Percentiles rank a stretch among this genome's conserved stretches.
Conservation (phyloP, 805 yeast species). For the Wickerhamia fluorescens region DNA sequence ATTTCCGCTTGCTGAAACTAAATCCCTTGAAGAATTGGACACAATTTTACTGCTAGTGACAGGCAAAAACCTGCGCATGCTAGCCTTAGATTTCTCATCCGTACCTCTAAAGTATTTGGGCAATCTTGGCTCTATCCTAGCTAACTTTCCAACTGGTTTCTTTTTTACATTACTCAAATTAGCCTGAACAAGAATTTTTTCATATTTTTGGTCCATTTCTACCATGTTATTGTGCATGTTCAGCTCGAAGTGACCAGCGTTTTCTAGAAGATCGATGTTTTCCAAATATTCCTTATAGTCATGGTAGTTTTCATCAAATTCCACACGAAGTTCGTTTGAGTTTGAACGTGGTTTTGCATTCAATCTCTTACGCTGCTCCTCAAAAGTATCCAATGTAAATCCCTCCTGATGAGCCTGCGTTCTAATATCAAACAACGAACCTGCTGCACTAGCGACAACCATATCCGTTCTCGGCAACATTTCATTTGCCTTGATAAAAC, state of each 20-base stretch:
- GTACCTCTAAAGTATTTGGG: too few relatives aligned
- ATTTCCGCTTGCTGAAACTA: slow-evolving; percentile 10
- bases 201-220: too few relatives aligned
- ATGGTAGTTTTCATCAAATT: slow-evolving; percentile 9
- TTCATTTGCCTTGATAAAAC: slow-evolving; percentile 30
- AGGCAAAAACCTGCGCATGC: not conserved
- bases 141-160: too few relatives aligned
- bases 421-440: slow-evolving; percentile 31
- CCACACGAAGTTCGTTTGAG: too few relatives aligned
- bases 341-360: slow-evolving; percentile 2
- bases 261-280: slow-evolving; percentile 17
- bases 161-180: slow-evolving; percentile 5
- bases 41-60: slow-evolving; percentile 3
- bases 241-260: slow-evolving; percentile 3
- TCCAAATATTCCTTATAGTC: slow-evolving; percentile 19
- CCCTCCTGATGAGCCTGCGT: slow-evolving; percentile 28
- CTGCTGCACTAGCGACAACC: slow-evolving; percentile 43
- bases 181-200: too few relatives aligned
- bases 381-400: slow-evolving; percentile 12
- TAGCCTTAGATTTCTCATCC: too few relatives aligned
- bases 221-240: too few relatives aligned
- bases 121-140: slow-evolving; percentile 4
- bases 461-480: slow-evolving; percentile 34
- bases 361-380: slow-evolving; percentile 10
- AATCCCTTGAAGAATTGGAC: slow-evolving; percentile 6